phyloP scores from a whole-genome alignment of 2,329 filamentous ascomycete species.

The Hymenoscyphus scutula region DNA sequence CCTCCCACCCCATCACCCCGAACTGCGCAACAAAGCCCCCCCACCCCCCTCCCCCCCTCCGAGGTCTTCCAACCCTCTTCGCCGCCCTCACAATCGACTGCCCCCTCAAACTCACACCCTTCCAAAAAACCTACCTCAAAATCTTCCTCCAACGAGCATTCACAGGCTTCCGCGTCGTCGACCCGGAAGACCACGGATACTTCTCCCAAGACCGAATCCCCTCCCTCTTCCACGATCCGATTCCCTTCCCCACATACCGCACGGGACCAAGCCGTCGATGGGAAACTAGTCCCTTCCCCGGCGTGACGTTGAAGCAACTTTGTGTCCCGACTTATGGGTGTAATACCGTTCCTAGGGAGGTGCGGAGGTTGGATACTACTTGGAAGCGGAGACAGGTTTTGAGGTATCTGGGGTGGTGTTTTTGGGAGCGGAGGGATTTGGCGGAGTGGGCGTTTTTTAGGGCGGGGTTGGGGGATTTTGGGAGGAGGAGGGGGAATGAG shows the following conservation, averaged over 20 bases:
- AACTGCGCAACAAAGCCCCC: background rate
- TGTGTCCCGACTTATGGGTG: background rate
- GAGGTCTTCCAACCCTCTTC: conserved; percentile 7
- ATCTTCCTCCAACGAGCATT: conserved; percentile 1
- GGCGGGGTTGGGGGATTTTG: conserved; percentile 5
- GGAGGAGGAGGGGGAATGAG: background rate
- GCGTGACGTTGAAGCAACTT: conserved; percentile 4
- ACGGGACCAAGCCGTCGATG: background rate
- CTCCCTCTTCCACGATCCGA: background rate
- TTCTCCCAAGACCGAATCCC: conserved; percentile 3
- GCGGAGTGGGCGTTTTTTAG: conserved; percentile 8
- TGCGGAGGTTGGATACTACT: background rate
- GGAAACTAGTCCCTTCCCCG: conserved; percentile 8
- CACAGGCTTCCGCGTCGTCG: conserved; percentile 4
- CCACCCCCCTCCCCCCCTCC: background rate
- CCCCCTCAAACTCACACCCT: background rate
- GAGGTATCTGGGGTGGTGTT: conserved; percentile 9
- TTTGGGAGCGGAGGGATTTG: conserved; percentile 6
- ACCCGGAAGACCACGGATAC: conserved; percentile 5
- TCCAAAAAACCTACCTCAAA: background rate
- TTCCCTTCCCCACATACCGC: background rate
- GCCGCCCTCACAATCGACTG: background rate
- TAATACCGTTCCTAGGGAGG: conserved; percentile 4
- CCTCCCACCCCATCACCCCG: background rate
- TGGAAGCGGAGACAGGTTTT: background rate